Percentiles rank a stretch among this genome's conserved stretches.
These are phyloP conservation scores for Leccinum olivaceopallidum DNA, from an alignment of 768 basidiomycete genomes.

Conservation along the genomic window DNA sequence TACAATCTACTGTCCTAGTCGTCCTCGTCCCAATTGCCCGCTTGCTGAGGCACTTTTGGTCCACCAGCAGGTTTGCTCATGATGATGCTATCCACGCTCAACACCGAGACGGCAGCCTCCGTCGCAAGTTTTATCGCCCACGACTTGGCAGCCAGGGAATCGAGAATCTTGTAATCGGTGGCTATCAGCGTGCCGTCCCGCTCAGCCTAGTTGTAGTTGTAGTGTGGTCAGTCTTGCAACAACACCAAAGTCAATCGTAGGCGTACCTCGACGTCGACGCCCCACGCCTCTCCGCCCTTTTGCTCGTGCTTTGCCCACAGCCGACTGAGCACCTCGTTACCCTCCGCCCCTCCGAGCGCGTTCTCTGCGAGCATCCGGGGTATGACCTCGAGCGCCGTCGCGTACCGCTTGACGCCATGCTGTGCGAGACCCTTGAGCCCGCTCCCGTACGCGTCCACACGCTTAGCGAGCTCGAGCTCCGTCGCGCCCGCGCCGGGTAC, in stretches of 20 bases:
- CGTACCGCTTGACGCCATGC: slow-evolving; percentile 90
- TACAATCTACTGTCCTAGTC: slow-evolving; percentile 38
- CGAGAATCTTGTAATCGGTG: slow-evolving; percentile 67
- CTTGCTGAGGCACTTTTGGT: slow-evolving; percentile 84
- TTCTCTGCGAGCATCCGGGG: slow-evolving; percentile 95
- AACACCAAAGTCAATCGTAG: neutral
- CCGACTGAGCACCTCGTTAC: slow-evolving; percentile 87
- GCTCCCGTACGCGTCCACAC: slow-evolving; percentile 84
- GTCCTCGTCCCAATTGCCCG: slow-evolving; percentile 83
- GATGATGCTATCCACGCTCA: slow-evolving; percentile 97
- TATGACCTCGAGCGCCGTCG: slow-evolving; percentile 87
- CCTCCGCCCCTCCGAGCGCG: slow-evolving; percentile 86
- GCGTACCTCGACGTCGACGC: slow-evolving; percentile 85
- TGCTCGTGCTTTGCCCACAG: slow-evolving; percentile 90
- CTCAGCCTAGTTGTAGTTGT: slow-evolving; percentile 58
- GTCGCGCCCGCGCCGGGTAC: slow-evolving; percentile 95
- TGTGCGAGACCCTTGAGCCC: slow-evolving; percentile 90
- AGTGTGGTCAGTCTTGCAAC: neutral
- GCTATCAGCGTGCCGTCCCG: slow-evolving; percentile 73
- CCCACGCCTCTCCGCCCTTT: slow-evolving; percentile 71
- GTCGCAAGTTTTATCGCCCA: slow-evolving; percentile 93
- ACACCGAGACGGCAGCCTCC: slow-evolving; percentile 86
- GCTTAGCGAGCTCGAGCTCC: slow-evolving; percentile 87
- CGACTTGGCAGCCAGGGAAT: slow-evolving; percentile 85
- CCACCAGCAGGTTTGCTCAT: slow-evolving; percentile 94